Conservation (phyloP, 2,329 filamentous ascomycete species). For the Apiospora malaysiana region DNA sequence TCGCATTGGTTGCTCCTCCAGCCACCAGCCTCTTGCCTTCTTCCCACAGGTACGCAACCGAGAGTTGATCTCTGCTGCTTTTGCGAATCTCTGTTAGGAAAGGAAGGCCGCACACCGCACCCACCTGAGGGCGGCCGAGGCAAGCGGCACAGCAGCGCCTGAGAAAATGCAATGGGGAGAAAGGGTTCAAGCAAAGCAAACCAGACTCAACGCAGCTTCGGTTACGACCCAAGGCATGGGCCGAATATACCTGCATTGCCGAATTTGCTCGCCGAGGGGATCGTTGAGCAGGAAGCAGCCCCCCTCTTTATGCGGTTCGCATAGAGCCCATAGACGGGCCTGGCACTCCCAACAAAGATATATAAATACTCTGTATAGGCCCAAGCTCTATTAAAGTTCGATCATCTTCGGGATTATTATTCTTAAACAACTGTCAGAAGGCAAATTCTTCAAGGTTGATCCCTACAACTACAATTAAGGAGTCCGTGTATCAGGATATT, state of each 20-base stretch:
- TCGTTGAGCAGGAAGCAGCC: not conserved
- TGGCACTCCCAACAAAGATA: not conserved
- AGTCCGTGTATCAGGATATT: not conserved
- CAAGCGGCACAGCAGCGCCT: not conserved
- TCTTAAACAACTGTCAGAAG: not conserved
- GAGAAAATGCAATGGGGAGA: not conserved
- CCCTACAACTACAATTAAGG: not conserved
- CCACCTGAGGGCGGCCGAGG: not conserved
- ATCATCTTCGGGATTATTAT: not conserved
- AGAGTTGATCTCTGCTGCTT: not conserved
- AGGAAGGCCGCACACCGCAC: not conserved
- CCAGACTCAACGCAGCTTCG: not conserved
- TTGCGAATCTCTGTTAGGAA: slow-evolving; percentile 5
- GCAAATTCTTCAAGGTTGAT: not conserved
- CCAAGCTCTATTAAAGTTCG: slow-evolving; percentile 7
- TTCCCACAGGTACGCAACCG: not conserved
- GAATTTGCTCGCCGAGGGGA: not conserved
- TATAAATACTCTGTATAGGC: slow-evolving; percentile 11
- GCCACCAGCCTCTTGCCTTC: not conserved
- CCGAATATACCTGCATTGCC: not conserved
- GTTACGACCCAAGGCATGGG: not conserved
- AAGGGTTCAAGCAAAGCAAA: not conserved
- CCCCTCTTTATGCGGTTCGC: not conserved
- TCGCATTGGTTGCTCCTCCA: not conserved
- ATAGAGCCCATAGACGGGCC: not conserved